A percentile compares a stretch with the other conserved stretches of the same genome.
Conservation (phyloP, 2,329 filamentous ascomycete species). For the Emergomyces africanus region DNA sequence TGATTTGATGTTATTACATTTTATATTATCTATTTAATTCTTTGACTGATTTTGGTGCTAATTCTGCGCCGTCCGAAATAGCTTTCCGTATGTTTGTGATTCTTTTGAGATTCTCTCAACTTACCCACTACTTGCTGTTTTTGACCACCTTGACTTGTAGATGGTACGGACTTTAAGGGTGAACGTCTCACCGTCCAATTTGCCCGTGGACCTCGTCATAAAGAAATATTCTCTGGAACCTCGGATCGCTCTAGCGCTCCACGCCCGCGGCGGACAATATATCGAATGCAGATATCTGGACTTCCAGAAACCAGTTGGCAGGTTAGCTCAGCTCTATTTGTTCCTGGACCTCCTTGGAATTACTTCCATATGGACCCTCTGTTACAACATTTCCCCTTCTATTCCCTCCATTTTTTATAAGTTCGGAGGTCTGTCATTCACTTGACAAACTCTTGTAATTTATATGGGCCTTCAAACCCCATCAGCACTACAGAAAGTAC, state of each 20-base stretch:
- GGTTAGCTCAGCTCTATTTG: slow-evolving; percentile 54
- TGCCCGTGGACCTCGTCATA: slow-evolving; percentile 69
- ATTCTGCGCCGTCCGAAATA: slow-evolving; percentile 15
- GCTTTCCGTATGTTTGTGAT: slow-evolving; percentile 41
- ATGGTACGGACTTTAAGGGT: slow-evolving; percentile 97
- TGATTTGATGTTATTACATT: slow-evolving; percentile 2
- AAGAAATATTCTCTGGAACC: slow-evolving; percentile 50
- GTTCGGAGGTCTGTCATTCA: not conserved
- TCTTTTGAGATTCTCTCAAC: slow-evolving; percentile 9
- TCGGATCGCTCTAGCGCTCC: slow-evolving; percentile 52
- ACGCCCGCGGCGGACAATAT: slow-evolving; percentile 84
- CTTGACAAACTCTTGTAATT: not conserved
- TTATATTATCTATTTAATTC: slow-evolving; percentile 14
- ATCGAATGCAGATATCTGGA: slow-evolving; percentile 95
- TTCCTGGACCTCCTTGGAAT: slow-evolving; percentile 15
- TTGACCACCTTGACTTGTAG: slow-evolving; percentile 33
- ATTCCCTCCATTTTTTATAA: not conserved
- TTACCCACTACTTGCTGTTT: slow-evolving; percentile 1
- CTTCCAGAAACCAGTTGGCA: slow-evolving; percentile 99
- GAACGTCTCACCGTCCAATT: slow-evolving; percentile 97
- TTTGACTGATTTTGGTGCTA: not conserved
- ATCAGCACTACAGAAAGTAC: not conserved
- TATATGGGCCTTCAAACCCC: not conserved
- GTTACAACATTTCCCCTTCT: not conserved
- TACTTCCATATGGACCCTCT: not conserved